phyloP scores from a whole-genome alignment of 495 filamentous ascomycete genomes.

The Tuber magnatum region DNA sequence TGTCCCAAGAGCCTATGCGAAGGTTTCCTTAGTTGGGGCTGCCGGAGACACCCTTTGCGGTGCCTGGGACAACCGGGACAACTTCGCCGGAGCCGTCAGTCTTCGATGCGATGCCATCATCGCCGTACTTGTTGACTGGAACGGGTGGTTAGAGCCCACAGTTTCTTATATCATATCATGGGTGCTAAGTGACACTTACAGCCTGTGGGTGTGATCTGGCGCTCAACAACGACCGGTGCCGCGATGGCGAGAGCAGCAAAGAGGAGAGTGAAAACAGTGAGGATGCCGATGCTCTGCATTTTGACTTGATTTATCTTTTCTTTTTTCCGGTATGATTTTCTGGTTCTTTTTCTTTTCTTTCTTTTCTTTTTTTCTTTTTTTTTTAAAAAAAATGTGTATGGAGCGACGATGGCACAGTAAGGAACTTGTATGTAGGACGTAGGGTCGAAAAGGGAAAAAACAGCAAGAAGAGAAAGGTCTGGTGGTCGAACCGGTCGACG shows the following conservation, averaged over 20 bases:
- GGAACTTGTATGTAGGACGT: conserved; percentile 10
- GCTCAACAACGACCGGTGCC: conserved; percentile 18
- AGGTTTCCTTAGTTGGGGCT: conserved; percentile 7
- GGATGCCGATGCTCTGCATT: conserved; percentile 24
- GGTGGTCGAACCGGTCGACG: conserved; percentile 33
- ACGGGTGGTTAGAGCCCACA: conserved; percentile 6
- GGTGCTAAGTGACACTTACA: conserved; percentile 12
- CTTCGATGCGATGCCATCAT: conserved; percentile 25
- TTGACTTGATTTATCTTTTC: conserved; percentile 21
- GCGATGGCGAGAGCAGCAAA: conserved; percentile 26
- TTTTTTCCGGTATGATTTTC: conserved; percentile 8
- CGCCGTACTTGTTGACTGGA: conserved; percentile 23
- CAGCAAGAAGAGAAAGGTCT: conserved; percentile 22
- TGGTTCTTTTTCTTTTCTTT: neutral
- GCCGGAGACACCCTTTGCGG: neutral
- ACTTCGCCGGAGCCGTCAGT: conserved; percentile 18
- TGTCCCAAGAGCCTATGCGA: neutral
- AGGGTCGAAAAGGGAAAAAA: neutral
- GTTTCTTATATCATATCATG: neutral
- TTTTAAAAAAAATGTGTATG: conserved; percentile 7
- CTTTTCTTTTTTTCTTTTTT: no score
- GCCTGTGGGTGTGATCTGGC: conserved; percentile 15
- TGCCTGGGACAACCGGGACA: conserved; percentile 15
- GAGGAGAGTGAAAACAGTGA: conserved; percentile 24
- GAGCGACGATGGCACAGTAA: conserved; percentile 8